Conservation (phyloP, 805 yeast genomes). For the Jamesozyma hellenica region DNA sequence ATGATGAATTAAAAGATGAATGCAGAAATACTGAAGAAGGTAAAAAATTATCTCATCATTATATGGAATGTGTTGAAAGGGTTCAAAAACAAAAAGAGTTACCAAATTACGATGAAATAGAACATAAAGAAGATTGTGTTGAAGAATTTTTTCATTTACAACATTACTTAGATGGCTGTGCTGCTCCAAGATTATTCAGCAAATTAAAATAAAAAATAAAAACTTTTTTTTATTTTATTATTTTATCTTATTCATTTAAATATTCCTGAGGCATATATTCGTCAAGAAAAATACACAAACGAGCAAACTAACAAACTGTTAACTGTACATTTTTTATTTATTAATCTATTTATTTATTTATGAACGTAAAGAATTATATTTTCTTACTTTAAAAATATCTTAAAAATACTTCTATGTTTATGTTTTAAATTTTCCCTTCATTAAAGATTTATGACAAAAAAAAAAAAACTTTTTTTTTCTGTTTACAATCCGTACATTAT, state of each 20-base stretch:
- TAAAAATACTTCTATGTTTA: too few species aligned
- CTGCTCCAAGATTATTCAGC: constrained; percentile 80
- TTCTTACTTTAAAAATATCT: too few species aligned
- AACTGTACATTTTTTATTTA: neutral
- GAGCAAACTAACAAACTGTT: too few species aligned
- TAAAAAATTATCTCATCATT: constrained; percentile 73
- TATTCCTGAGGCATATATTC: constrained; percentile 1
- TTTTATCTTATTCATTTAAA: neutral
- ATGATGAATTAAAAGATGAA: constrained; percentile 55
- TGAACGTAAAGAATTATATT: too few species aligned
- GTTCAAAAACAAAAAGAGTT: constrained; percentile 82
- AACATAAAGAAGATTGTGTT: constrained; percentile 91
- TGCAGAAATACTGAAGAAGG: constrained; percentile 62
- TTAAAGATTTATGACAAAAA: too few species aligned
- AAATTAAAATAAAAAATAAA: constrained; percentile 53
- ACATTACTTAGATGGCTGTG: constrained; percentile 86
- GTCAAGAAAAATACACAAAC: too few species aligned
- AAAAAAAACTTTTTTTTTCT: too few species aligned
- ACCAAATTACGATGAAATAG: constrained; percentile 67
- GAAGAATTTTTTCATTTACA: constrained; percentile 97
- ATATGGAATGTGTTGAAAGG: constrained; percentile 90
- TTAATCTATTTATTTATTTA: neutral
- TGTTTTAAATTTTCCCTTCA: too few species aligned
- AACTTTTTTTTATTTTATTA: too few species aligned
- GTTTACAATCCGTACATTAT: too few species aligned